A percentile compares a stretch with the other conserved stretches of the same genome.
Conservation (phyloP, 2,329 filamentous ascomycete species). For the Calycina herbarum region DNA sequence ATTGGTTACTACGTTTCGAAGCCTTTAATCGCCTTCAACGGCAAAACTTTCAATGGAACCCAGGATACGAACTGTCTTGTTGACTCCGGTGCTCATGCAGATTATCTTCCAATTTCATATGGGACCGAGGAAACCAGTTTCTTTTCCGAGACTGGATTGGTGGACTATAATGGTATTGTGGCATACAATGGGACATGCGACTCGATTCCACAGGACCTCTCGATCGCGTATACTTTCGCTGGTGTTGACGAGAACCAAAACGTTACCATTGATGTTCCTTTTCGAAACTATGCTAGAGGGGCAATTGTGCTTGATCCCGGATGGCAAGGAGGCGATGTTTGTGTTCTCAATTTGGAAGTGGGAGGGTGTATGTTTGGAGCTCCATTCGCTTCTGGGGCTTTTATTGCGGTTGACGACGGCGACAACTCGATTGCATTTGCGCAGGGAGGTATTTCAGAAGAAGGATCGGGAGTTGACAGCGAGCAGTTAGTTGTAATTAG, state of each 20-base stretch:
- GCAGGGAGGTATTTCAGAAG: conserved; percentile 37
- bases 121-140: conserved; percentile 20
- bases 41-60: conserved; percentile 22
- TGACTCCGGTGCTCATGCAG: conserved; percentile 37
- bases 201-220: conserved; percentile 33
- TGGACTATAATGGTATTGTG: conserved; percentile 31
- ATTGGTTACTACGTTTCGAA: conserved; percentile 30
- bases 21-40: conserved; percentile 31
- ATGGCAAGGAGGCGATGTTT: conserved; percentile 25
- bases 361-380: conserved; percentile 36
- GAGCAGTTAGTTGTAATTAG: conserved; percentile 10
- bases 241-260: conserved; percentile 27
- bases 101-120: conserved; percentile 29
- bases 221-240: conserved; percentile 33
- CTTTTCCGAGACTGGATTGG: conserved; percentile 24
- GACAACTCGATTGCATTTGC: conserved; percentile 37
- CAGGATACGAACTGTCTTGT: conserved; percentile 33
- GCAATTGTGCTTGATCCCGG: conserved; percentile 13
- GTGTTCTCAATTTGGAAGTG: conserved; percentile 34
- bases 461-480: conserved; percentile 20
- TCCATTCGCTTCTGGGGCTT: conserved; percentile 37
- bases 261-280: conserved; percentile 35
- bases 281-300: conserved; percentile 38
- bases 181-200: conserved; percentile 27
- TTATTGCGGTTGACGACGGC: conserved; percentile 39